These are phyloP conservation scores for Fallopia convolvulus DNA, from an alignment of 148 eudicot species.

Conservation along the genomic window DNA sequence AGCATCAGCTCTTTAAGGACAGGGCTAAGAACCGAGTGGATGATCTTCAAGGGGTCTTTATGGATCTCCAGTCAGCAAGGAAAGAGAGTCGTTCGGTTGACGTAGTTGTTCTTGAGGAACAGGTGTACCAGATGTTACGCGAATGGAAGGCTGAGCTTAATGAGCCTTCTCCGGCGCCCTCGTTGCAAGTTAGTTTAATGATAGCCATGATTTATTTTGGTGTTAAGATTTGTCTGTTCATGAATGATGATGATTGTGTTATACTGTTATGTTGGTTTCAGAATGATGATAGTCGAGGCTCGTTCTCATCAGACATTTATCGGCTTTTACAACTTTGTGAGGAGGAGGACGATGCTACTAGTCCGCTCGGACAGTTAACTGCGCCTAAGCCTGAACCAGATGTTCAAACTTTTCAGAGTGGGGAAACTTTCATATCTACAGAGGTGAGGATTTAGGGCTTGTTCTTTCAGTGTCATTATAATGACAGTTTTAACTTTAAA, in stretches of 20 bases:
- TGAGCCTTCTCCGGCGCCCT: constrained; percentile 93
- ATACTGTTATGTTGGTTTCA: constrained; percentile 28
- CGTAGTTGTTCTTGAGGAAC: constrained; percentile 68
- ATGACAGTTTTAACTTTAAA: too few species aligned
- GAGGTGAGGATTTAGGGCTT: constrained; percentile 32
- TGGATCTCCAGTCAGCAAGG: constrained; percentile 76
- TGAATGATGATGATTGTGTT: background rate
- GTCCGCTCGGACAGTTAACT: constrained; percentile 41
- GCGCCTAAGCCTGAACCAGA: constrained; percentile 82
- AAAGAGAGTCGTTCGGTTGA: constrained; percentile 76
- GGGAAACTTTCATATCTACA: constrained; percentile 26
- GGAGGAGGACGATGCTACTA: constrained; percentile 98
- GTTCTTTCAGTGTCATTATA: too few species aligned
- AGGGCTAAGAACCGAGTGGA: constrained; percentile 89
- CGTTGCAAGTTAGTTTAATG: constrained; percentile 39
- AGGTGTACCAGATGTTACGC: constrained; percentile 83
- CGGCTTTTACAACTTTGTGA: constrained; percentile 72
- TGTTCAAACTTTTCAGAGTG: constrained; percentile 36
- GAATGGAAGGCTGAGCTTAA: constrained; percentile 93
- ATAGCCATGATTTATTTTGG: background rate
- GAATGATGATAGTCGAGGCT: constrained; percentile 74
- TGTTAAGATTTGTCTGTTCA: background rate
- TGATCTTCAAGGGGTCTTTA: constrained; percentile 84
- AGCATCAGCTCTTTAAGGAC: constrained; percentile 82
- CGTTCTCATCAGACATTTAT: constrained; percentile 72